Evolutionary conservation across 257 asterid genomes (phyloP), one percentile per base, ranked within the genome.

Genomic region (Osmanthus fragrans): DNA sequence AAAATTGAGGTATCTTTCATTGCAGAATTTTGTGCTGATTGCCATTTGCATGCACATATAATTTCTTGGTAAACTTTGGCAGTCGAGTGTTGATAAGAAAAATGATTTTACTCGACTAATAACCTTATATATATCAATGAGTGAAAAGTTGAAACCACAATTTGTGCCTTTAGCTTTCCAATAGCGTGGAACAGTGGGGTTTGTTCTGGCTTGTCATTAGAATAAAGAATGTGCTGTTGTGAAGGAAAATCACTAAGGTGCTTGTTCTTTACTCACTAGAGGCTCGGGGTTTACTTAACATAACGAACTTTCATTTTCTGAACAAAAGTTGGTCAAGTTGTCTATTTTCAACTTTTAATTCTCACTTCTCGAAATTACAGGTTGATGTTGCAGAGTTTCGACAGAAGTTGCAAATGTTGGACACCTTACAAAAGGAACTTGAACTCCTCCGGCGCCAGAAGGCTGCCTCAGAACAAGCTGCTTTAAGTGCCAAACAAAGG

Each of bases 391-490:
- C 97, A 27, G 99, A 96, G 88, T 86, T 92, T 78, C 85, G 96
- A 71, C 99, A 93, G 91, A 93, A 96, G 92, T 94, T 89, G 73
- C 98, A 88, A 82, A 81, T 83, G 5, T 89, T 96, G 97, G 96
- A 93, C 70, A 85, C 90, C 75, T 82, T 96, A 79, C 90, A 86
- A 69, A 95, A 90, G 88, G 98, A 95, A 85, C 94, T 95, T 6
- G 98, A 95, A 85, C 86, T 95, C 86, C 98, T 95, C 67, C 96
- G 82, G 78, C 87, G 99, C 73, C 99, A 95, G 83, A 96, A 93
- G 67, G 92, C 98, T 73, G 97, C 97, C 85, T 89, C 99, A 15
- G 99, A 96, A 82, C 95, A 96, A 86, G 98, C 97, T 80, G 96
- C 90, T 63, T 78, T 83, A 40, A 83, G 80, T 73, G 97, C 92